Percentiles rank a stretch among this genome's conserved stretches.
Evolutionary conservation across 1,139 yeast species (phyloP).

Genomic region (Arxiozyma heterogenica): DNA sequence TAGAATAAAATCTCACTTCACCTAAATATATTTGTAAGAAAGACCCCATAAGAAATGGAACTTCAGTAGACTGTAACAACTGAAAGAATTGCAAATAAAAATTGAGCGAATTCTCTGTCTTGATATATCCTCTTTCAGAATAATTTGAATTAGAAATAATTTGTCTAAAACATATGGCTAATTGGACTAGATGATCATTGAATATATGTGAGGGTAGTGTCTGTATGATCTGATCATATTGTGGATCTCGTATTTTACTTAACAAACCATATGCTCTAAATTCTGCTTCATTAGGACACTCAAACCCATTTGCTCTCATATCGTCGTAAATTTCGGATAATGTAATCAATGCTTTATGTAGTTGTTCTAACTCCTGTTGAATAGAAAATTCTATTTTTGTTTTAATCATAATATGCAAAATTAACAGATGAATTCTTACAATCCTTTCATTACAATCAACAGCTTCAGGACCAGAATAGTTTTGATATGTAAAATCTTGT

Average conservation of each 20-base stretch:
- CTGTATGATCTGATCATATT: constrained; percentile 69
- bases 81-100: constrained; percentile 60
- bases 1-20: constrained; percentile 67
- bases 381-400: constrained; percentile 70
- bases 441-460: constrained; percentile 87
- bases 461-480: constrained; percentile 88
- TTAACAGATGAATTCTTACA: constrained; percentile 76
- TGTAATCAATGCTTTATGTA: constrained; percentile 85
- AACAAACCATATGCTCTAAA: constrained; percentile 81
- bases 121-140: constrained; percentile 47
- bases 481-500: constrained; percentile 95
- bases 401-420: constrained; percentile 81
- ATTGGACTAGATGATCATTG: constrained; percentile 49
- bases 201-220: constrained; percentile 52
- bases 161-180: constrained; percentile 62
- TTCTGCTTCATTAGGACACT: constrained; percentile 81
- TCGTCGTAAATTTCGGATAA: constrained; percentile 81
- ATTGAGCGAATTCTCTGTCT: constrained; percentile 54
- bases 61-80: constrained; percentile 39
- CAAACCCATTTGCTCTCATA: constrained; percentile 59
- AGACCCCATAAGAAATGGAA: constrained; percentile 68
- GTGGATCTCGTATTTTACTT: constrained; percentile 77
- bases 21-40: constrained; percentile 73
- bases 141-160: constrained; percentile 56
- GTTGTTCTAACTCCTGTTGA: constrained; percentile 92